Base-by-base conservation (phyloP, 2,329 filamentous ascomycete species). In the Cordyceps tenuipes region DNA sequence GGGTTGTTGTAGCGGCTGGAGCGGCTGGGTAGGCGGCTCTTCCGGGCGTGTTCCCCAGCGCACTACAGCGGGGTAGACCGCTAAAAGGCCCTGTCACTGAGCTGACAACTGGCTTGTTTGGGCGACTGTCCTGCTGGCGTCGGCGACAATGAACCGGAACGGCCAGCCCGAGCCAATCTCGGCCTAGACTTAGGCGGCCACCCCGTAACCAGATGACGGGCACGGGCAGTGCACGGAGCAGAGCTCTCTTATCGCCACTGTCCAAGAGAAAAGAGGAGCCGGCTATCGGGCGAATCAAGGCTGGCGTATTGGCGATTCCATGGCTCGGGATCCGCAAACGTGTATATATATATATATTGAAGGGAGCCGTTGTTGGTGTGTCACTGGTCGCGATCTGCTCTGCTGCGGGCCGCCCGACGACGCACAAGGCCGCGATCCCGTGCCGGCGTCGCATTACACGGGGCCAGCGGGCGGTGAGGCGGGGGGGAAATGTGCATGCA, bases 141-240 rank as follows among this genome's bases (percentile, higher is more conserved):
- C 12, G 34, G 50, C 57, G 57, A 60, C 57, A 60, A 60, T 54
- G 44, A 60, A 53, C 50, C 57, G 57, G 57, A 54, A 48, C 57
- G 50, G 57, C 49, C 49, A 60, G 43, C 41, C 57, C 57, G 57
- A 60, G 34, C 57, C 49, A 56, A 50, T 48, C 47, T 29, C 47
- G 8, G 13, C 29, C 23, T 3, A 26, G 46, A 5, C 12, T 4
- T 23, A 19, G 21, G 12, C 12, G 12, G 29, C 29, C 29, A 29
- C 29, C 1, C 29, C 29, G 29, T 29, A 29, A 29, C 29, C 29
- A 29, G 29, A 29, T 3, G 29, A 29, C 3, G 4, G 23, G 29
- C n/a, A 29, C 29, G 29, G 23, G 8, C 19, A 13, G 23, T 8
- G 9, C 5, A 50, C 13, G 19, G 8, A 12, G 13, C n/a, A 46